These are phyloP conservation scores for Tetrahymena thermophila DNA, from an alignment of 73 alveolate genomes.

Conservation along the genomic window DNA sequence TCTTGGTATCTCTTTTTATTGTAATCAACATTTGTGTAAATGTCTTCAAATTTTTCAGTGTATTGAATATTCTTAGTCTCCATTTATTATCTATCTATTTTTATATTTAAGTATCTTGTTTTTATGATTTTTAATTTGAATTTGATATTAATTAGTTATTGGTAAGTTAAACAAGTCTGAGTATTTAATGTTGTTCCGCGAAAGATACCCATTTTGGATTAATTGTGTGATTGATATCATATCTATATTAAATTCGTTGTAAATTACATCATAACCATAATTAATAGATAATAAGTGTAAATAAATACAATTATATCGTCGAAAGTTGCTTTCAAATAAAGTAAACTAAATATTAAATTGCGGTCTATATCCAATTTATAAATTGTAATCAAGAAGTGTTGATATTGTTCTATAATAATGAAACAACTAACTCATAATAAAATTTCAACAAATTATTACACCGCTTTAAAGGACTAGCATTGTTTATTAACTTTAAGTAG, in stretches of 20 bases:
- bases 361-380: neutral
- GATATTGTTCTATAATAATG: neutral
- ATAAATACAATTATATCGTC: neutral
- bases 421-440: neutral
- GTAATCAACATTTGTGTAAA: neutral
- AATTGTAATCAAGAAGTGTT: neutral
- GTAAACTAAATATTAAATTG: neutral
- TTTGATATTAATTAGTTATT: neutral
- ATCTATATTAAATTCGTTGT: neutral
- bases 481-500: no score
- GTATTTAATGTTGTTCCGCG: neutral
- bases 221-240: neutral
- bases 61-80: neutral
- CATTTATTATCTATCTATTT: neutral
- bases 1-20: neutral
- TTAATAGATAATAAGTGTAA: neutral
- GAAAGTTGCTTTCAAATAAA: neutral
- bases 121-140: neutral
- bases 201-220: neutral
- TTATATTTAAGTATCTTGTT: neutral
- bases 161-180: neutral
- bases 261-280: neutral
- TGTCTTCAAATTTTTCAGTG: neutral
- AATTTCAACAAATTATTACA: neutral
- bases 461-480: no score